These are phyloP conservation scores for Xylaria sp. DNA, from an alignment of 495 filamentous ascomycete species.

Conservation along the genomic window DNA sequence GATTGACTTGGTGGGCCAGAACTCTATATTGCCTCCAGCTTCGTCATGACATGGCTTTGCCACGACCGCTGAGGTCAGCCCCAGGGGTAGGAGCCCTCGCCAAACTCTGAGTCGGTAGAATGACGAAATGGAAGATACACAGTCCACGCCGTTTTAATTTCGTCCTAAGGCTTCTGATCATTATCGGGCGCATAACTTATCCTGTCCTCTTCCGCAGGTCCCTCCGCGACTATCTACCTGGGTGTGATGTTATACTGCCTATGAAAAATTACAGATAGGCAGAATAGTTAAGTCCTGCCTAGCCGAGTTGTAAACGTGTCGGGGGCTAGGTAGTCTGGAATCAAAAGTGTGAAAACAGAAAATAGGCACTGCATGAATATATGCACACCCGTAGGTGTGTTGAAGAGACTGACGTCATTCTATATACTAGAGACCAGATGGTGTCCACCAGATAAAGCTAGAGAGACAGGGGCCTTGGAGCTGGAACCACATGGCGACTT, in stretches of 20 bases:
- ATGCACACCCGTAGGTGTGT: background rate
- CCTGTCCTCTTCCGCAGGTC: background rate
- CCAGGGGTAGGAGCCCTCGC: background rate
- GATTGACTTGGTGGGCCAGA: background rate
- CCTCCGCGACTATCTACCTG: background rate
- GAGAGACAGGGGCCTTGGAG: background rate
- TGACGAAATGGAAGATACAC: background rate
- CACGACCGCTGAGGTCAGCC: background rate
- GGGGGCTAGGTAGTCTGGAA: background rate
- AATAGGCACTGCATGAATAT: background rate
- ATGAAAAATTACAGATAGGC: background rate
- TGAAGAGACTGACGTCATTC: slow-evolving; percentile 20
- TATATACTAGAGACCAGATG: background rate
- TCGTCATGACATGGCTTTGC: slow-evolving; percentile 13
- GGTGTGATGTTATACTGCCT: slow-evolving; percentile 3
- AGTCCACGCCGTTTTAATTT: background rate
- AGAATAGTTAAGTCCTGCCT: background rate
- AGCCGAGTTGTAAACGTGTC: background rate
- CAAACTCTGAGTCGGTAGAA: background rate
- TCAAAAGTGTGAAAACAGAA: background rate
- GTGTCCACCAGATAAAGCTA: background rate
- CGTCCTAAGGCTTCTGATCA: background rate
- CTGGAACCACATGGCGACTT: background rate
- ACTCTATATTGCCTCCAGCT: slow-evolving; percentile 17
- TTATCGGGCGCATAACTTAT: background rate